A percentile compares a stretch with the other conserved stretches of the same genome.
Conservation (phyloP, 768 basidiomycete genomes). For the Gymnopilus junonius region DNA sequence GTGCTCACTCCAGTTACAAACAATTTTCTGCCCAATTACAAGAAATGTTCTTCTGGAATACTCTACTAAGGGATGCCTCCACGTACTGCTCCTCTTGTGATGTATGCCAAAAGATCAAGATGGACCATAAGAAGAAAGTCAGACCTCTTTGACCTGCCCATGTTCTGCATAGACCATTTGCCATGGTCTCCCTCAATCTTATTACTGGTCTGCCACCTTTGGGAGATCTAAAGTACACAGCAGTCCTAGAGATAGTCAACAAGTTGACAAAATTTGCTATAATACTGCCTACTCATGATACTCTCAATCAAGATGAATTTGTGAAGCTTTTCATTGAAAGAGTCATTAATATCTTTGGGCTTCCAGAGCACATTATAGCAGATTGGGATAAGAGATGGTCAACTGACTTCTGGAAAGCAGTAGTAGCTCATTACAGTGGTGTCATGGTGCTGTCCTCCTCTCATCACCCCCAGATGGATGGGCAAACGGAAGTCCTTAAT, state of each 20-base stretch:
- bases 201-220: constrained; percentile 28
- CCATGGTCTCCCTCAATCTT: constrained; percentile 22
- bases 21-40: constrained; percentile 10
- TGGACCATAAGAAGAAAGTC: constrained; percentile 12
- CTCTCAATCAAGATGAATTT: constrained; percentile 23
- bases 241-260: constrained; percentile 27
- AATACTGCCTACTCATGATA: constrained; percentile 19
- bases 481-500: no score
- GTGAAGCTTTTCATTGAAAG: constrained; percentile 25
- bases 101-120: constrained; percentile 30
- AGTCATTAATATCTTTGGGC: constrained; percentile 23
- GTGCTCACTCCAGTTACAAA: constrained; percentile 9
- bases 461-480: constrained; percentile 41
- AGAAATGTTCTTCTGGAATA: constrained; percentile 11
- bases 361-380: constrained; percentile 23
- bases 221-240: constrained; percentile 14
- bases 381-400: constrained; percentile 25
- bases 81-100: constrained; percentile 22
- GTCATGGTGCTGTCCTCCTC: constrained; percentile 29
- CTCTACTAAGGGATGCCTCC: constrained; percentile 13
- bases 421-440: constrained; percentile 20
- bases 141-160: constrained; percentile 24
- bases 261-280: constrained; percentile 28
- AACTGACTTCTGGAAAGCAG: constrained; percentile 30
- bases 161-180: constrained; percentile 24